Percentiles rank a stretch among this genome's conserved stretches.
These are phyloP conservation scores for Tardiomyces depauwii DNA, from an alignment of 1,139 yeast genomes.

Conservation along the genomic window DNA sequence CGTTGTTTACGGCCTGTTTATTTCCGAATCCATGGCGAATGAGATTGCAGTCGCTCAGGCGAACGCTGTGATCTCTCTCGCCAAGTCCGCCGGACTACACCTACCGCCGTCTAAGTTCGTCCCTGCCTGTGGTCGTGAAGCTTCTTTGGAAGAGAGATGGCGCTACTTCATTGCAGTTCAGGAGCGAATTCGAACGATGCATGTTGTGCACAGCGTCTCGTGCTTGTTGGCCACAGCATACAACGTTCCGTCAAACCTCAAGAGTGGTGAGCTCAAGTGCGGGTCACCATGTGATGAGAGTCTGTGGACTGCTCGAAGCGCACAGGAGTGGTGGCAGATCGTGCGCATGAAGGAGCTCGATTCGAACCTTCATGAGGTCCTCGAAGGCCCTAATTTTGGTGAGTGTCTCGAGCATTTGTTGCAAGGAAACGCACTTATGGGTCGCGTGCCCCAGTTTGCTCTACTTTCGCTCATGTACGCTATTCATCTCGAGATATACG, in stretches of 20 bases:
- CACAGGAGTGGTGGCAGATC: slow-evolving; percentile 45
- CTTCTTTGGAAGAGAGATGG: slow-evolving; percentile 42
- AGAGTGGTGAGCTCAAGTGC: slow-evolving; percentile 51
- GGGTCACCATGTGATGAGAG: slow-evolving; percentile 70
- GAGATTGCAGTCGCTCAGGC: slow-evolving; percentile 68
- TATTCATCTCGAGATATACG: slow-evolving; percentile 57
- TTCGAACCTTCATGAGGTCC: slow-evolving; percentile 13
- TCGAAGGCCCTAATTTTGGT: slow-evolving; percentile 19
- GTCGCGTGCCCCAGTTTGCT: slow-evolving; percentile 32
- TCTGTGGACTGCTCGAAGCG: slow-evolving; percentile 53
- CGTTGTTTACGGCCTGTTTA: slow-evolving; percentile 72
- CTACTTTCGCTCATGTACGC: slow-evolving; percentile 57
- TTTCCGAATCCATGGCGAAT: slow-evolving; percentile 61
- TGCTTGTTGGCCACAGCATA: slow-evolving; percentile 58
- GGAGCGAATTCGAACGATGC: slow-evolving; percentile 77
- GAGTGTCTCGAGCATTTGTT: slow-evolving; percentile 16
- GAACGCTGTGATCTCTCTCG: slow-evolving; percentile 65
- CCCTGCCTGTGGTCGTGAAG: slow-evolving; percentile 24
- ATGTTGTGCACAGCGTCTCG: slow-evolving; percentile 63
- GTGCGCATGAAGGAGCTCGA: slow-evolving; percentile 19
- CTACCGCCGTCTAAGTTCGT: slow-evolving; percentile 37
- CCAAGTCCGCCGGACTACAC: slow-evolving; percentile 66
- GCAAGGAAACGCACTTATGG: slow-evolving; percentile 21
- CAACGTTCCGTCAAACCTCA: slow-evolving; percentile 48
- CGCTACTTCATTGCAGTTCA: slow-evolving; percentile 73